phyloP scores from a whole-genome alignment of 768 basidiomycete genomes.

The Suillus decipiens region DNA sequence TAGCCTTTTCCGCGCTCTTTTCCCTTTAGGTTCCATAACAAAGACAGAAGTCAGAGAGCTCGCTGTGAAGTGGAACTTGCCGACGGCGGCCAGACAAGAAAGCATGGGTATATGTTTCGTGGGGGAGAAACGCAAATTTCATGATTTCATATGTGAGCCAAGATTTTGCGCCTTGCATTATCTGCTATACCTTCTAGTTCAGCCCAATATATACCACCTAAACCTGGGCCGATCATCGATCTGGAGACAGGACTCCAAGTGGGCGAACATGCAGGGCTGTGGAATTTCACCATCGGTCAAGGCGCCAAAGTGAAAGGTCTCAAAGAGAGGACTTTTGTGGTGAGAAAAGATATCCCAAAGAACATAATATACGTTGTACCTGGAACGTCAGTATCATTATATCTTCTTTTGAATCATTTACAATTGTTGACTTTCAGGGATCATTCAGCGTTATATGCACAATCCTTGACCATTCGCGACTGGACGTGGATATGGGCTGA shows the following conservation, averaged over 20 bases:
- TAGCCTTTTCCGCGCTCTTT: conserved; percentile 67
- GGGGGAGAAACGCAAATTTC: conserved; percentile 74
- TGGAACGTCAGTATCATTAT: conserved; percentile 51
- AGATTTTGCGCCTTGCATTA: neutral
- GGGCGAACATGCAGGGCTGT: conserved; percentile 72
- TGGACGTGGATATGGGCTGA: conserved; percentile 83
- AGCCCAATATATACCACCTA: conserved; percentile 79
- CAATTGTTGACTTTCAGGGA: conserved; percentile 40
- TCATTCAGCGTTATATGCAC: conserved; percentile 56
- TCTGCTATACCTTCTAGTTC: conserved; percentile 1
- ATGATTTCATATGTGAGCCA: conserved; percentile 64
- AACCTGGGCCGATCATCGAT: conserved; percentile 70
- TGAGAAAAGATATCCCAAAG: conserved; percentile 57
- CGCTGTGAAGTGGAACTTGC: conserved; percentile 60
- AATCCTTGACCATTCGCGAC: conserved; percentile 39
- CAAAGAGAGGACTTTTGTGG: conserved; percentile 67
- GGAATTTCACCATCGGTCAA: conserved; percentile 88
- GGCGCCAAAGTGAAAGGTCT: conserved; percentile 67
- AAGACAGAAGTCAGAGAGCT: conserved; percentile 77
- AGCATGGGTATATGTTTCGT: conserved; percentile 97
- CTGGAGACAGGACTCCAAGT: conserved; percentile 52
- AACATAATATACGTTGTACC: conserved; percentile 81
- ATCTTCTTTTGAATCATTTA: neutral
- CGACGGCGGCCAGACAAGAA: conserved; percentile 76
- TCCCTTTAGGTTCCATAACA: conserved; percentile 68